Base-by-base conservation (phyloP, 192 early-diverging fungal genomes). In the Backusella liffmaniae region DNA sequence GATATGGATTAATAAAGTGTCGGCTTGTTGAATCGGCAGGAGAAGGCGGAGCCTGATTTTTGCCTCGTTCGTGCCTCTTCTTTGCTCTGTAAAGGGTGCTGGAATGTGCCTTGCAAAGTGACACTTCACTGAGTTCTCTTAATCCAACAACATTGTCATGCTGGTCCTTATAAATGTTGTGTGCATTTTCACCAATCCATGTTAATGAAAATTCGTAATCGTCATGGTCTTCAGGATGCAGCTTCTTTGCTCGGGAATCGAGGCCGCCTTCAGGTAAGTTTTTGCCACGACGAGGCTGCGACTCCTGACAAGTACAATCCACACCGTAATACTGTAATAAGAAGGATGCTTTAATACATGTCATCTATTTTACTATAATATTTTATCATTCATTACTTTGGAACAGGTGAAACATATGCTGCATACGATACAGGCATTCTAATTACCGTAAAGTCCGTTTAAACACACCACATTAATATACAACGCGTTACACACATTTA, bases 91-190 rank as follows among this genome's bases (percentile, higher is more conserved):
- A 82, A 10, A 82, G 44, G n/a, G 81, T 76, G 49, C 73, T 75
- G 65, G 77, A 78, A 36, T 82, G 81, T 46, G 81, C 81, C 66
- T 82, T 82, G 53, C 81, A 82, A 49, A 82, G 81, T 32, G 81
- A 78, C 15, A 82, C 81, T 73, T 82, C 81, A 13, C 42, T 34
- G 8, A 82, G 32, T 35, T 67, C 51, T 39, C 36, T 66, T n/a
- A 75, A 42, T n/a, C 74, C 81, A 66, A 71, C 41, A 16, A 82
- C 74, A 21, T 67, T 70, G 16, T 77, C 73, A 23, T 70, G 42
- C 23, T 71, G 70, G 66, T 79, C 70, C 51, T 82, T 78, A 29
- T 82, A 82, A 26, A 74, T 72, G 8, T 56, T 36, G 35, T 82
- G 76, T 21, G 77, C 81, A 79, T 82, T 75, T 44, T 78, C 73